Evolutionary conservation across 2,329 filamentous ascomycete genomes (phyloP), one percentile per base, ranked within the genome.

Genomic region (Ilyonectria sp.): DNA sequence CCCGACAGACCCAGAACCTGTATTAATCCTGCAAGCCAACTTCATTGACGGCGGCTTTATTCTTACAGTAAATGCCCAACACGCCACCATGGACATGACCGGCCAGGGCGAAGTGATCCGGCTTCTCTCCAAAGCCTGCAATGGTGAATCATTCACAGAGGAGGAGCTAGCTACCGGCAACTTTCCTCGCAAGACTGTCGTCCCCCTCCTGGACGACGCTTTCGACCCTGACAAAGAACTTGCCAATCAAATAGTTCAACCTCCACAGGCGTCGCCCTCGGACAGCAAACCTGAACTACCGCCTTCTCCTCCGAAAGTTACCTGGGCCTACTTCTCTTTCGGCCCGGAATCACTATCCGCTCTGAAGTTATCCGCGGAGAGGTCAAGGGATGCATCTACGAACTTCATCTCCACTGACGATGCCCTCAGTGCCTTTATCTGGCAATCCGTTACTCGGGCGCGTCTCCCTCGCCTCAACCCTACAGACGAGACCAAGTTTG

Each of bases 331-430:
- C 65, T 85, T 87, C 70, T 75, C 73, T 21, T 87, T 89, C 73
- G 63, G 76, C 1, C 40, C 77, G 1, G 49, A 73, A 3, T 79
- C 82, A 0, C 79, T 88, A 1, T 57, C 69, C 2, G 60, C 69
- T 0, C 74, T 89, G 1, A 89, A 89, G 65, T 49, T 72, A 0
- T 37, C 72, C 0, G 84, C 84, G 4, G 74, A 74, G 7, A 49
- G 71, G 60, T 68, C 71, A 4, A 26, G 69, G 1, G 56, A 68
- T 3, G n/a, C 13, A 1, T 23, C 52, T 0, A 53, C 60, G 0
- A 53, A 44, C 2, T 88, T 81, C 68, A 74, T 89, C 23, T 87
- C 86, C 1, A 89, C 86, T 0, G 86, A 90, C 62, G 87, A 90
- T 71, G 79, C 82, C 3, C 75, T 89, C 15, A 84, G 77, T 2